Evolutionary conservation across 768 basidiomycete species (phyloP).

Genomic region (Clitopilus passeckerianus): DNA sequence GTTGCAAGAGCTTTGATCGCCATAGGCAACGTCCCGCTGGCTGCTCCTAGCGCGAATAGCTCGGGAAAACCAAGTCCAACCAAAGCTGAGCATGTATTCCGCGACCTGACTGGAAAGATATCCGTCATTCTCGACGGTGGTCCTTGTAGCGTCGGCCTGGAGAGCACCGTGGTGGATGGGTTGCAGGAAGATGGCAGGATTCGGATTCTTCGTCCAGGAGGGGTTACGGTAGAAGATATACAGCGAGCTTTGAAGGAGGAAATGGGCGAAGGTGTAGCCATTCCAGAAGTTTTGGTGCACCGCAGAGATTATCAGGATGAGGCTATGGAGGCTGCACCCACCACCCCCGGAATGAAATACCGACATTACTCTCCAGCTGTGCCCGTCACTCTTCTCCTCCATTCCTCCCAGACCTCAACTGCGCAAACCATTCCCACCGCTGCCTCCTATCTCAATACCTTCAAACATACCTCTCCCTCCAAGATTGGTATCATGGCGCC

Average conservation of each 20-base stretch:
- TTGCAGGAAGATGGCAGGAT: conserved; percentile 69
- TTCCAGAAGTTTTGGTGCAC: conserved; percentile 73
- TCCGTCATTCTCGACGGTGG: conserved; percentile 90
- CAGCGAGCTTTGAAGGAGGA: conserved; percentile 49
- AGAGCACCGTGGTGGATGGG: conserved; percentile 95
- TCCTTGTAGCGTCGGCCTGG: conserved; percentile 81
- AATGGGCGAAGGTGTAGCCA: conserved; percentile 18
- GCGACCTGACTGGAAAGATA: conserved; percentile 74
- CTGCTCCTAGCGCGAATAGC: conserved; percentile 93
- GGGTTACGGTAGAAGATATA: conserved; percentile 87
- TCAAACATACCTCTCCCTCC: conserved; percentile 25
- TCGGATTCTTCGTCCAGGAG: conserved; percentile 86
- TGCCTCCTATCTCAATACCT: conserved; percentile 35
- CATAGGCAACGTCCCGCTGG: conserved; percentile 67
- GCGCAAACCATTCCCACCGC: conserved; percentile 23
- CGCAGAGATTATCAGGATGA: conserved; percentile 71
- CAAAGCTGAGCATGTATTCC: conserved; percentile 74
- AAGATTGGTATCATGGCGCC: conserved; percentile 70
- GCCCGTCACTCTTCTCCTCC: conserved; percentile 73
- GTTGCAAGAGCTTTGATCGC: conserved; percentile 89
- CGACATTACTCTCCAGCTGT: conserved; percentile 92
- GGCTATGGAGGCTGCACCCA: conserved; percentile 71
- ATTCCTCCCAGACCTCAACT: conserved; percentile 21
- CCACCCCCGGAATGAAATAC: conserved; percentile 99
- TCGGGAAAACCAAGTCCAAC: conserved; percentile 96